Percentiles rank a stretch among this genome's conserved stretches.
Evolutionary conservation across 768 basidiomycete species (phyloP).

Genomic region (Mycena maculata): DNA sequence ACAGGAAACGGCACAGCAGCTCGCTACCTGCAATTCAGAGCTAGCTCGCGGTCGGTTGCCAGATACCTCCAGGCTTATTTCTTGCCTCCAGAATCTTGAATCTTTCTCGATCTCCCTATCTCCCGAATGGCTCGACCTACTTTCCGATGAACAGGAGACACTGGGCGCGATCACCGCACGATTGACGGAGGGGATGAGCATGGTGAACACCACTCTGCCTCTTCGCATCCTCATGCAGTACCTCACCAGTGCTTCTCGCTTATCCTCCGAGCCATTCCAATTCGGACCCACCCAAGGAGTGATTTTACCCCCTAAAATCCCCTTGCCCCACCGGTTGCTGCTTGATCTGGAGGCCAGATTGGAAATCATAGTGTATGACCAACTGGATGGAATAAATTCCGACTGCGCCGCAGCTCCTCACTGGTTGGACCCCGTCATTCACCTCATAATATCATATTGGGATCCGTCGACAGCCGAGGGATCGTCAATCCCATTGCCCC

Average conservation of each 20-base stretch:
- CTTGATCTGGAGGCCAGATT: not conserved
- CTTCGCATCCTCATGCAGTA: not conserved
- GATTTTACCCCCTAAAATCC: not conserved
- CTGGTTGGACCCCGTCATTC: not conserved
- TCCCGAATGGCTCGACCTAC: not conserved
- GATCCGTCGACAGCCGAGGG: not conserved
- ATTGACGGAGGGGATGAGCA: not conserved
- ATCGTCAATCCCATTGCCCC: not conserved
- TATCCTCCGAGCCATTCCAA: not conserved
- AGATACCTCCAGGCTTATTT: not conserved
- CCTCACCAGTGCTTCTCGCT: not conserved
- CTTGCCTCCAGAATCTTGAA: not conserved
- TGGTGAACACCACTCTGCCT: not conserved
- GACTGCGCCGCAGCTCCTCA: not conserved
- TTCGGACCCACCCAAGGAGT: not conserved
- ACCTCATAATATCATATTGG: slow-evolving; percentile 1
- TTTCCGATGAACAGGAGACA: not conserved
- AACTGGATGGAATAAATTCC: not conserved
- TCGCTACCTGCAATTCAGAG: not conserved
- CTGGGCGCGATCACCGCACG: too few relatives aligned
- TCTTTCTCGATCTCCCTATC: not conserved
- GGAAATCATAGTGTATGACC: not conserved
- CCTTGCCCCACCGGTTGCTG: not conserved
- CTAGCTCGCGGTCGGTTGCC: too few relatives aligned
- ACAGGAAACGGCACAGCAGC: not conserved